phyloP scores from a whole-genome alignment of 345 rosid species.

The Salix koriyanagi region DNA sequence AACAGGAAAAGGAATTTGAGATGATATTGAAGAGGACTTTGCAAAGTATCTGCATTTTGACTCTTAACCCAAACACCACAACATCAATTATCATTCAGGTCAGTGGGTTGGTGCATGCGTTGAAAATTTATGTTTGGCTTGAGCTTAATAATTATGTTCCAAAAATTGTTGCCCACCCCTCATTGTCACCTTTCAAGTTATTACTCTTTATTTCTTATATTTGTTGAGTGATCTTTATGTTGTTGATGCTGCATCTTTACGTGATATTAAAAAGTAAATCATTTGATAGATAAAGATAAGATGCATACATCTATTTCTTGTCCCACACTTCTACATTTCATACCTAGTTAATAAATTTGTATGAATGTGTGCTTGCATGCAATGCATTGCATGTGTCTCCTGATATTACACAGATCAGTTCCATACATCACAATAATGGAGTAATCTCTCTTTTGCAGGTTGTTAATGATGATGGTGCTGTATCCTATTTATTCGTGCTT shows the following conservation, averaged over 20 bases:
- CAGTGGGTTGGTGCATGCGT: neutral
- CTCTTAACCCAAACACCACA: conserved; percentile 80
- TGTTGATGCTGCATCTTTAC: neutral
- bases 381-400: neutral
- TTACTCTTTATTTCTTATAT: neutral
- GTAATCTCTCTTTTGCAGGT: conserved; percentile 44
- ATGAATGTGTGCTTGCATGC: no score
- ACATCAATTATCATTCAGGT: conserved; percentile 84
- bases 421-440: neutral
- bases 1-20: conserved; percentile 70
- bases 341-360: no score
- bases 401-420: neutral
- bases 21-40: conserved; percentile 78
- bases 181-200: neutral
- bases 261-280: no score
- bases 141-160: neutral
- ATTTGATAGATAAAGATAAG: no score
- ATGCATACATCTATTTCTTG: neutral
- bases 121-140: neutral
- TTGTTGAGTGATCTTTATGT: neutral
- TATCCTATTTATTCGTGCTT: conserved; percentile 53
- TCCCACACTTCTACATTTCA: no score
- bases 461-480: conserved; percentile 86
- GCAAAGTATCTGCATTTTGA: conserved; percentile 77
- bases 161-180: neutral